Conservation (phyloP, 257 asterid genomes). For the Eustoma russellianum region DNA sequence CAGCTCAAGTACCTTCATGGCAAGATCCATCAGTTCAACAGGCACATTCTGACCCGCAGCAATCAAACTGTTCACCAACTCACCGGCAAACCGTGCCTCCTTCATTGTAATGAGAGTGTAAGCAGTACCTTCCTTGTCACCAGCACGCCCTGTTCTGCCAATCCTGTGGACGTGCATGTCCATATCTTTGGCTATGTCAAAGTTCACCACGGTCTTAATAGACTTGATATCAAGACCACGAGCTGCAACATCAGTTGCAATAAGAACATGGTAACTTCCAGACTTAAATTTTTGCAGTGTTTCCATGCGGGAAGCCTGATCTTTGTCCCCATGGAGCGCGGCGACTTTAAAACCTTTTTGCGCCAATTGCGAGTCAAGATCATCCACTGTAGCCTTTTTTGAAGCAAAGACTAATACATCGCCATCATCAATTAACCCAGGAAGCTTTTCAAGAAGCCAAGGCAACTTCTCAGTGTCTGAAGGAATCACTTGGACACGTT, state of each 20-base stretch:
- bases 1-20: slow-evolving; percentile 69
- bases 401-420: slow-evolving; percentile 95
- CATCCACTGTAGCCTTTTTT: slow-evolving; percentile 84
- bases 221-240: slow-evolving; percentile 99
- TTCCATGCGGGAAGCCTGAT: slow-evolving; percentile 95
- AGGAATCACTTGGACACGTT: slow-evolving; percentile 68
- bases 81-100: slow-evolving; percentile 98
- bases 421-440: slow-evolving; percentile 80
- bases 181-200: slow-evolving; percentile 94
- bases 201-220: slow-evolving; percentile 88
- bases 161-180: slow-evolving; percentile 99
- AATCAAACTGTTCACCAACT: slow-evolving; percentile 77
- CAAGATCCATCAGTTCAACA: slow-evolving; percentile 88
- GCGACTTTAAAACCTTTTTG: slow-evolving; percentile 75
- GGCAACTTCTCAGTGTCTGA: slow-evolving; percentile 78
- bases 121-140: slow-evolving; percentile 98
- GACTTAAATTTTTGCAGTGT: slow-evolving; percentile 79
- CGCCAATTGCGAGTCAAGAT: slow-evolving; percentile 63
- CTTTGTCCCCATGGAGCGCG: slow-evolving; percentile 98
- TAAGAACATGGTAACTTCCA: slow-evolving; percentile 83
- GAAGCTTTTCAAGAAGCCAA: slow-evolving; percentile 92
- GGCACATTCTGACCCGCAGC: slow-evolving; percentile 97
- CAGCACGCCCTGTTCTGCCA: slow-evolving; percentile 99
- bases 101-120: slow-evolving; percentile 84
- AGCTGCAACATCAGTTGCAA: slow-evolving; percentile 99